phyloP scores from a whole-genome alignment of 2,329 filamentous ascomycete species.

The Pyrenochaeta sp. region DNA sequence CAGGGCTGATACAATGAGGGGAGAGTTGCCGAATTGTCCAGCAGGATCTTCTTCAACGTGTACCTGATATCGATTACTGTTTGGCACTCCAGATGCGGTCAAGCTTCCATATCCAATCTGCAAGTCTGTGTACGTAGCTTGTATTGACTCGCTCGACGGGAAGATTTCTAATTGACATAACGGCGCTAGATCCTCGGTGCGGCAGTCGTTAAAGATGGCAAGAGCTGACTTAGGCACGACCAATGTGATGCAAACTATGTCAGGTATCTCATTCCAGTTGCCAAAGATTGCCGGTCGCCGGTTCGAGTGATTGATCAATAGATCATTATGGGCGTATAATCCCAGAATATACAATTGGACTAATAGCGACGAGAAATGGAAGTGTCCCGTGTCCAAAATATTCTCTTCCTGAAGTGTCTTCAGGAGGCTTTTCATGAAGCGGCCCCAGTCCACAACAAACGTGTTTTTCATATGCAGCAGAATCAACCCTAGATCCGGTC shows the following conservation, averaged over 20 bases:
- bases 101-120: conserved; percentile 20
- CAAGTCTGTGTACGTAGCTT: conserved; percentile 14
- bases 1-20: conserved; percentile 20
- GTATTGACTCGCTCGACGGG: conserved; percentile 3
- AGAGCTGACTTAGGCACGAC: conserved; percentile 16
- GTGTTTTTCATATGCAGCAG: conserved; percentile 10
- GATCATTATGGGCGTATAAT: conserved; percentile 1
- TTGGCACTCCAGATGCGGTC: conserved; percentile 8
- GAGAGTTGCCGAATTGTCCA: conserved; percentile 10
- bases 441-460: conserved; percentile 5
- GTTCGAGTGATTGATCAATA: not conserved
- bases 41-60: conserved; percentile 12
- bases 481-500: conserved; percentile 16
- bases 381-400: conserved; percentile 10
- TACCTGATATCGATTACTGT: conserved; percentile 11
- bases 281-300: conserved; percentile 5
- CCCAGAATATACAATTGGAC: conserved; percentile 16
- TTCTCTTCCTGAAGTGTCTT: conserved; percentile 8
- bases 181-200: conserved; percentile 1
- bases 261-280: conserved; percentile 21
- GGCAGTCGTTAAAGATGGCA: conserved; percentile 8
- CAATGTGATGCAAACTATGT: conserved; percentile 19
- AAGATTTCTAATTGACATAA: conserved; percentile 12
- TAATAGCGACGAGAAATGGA: conserved; percentile 18
- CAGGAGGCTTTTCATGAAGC: conserved; percentile 5